phyloP scores from a whole-genome alignment of 2,329 filamentous ascomycete genomes.

The Cylindrodendrum hubeiense region DNA sequence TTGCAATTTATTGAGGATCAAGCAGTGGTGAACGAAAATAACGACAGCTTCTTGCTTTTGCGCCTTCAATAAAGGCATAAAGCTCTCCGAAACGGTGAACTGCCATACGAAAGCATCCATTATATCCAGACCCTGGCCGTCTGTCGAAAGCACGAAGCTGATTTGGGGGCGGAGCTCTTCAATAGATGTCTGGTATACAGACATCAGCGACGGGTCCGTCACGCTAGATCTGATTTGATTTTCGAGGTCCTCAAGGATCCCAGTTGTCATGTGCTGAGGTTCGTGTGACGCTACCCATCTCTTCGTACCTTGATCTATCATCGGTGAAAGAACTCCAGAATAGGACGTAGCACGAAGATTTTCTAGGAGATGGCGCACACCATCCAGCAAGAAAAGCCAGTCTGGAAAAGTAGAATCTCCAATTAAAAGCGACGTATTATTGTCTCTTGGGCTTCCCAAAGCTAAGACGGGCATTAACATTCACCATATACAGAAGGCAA shows the following conservation, averaged over 20 bases:
- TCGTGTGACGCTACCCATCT: background rate
- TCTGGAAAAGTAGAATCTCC: background rate
- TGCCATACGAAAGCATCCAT: conserved; percentile 1
- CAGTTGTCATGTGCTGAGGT: background rate
- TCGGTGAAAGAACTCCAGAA: background rate
- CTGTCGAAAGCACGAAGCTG: background rate
- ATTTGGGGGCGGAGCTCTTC: background rate
- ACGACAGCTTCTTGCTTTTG: background rate
- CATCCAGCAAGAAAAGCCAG: background rate
- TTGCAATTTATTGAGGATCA: background rate
- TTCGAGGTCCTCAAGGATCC: background rate
- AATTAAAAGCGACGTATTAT: background rate
- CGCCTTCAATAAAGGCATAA: background rate
- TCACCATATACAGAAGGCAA: background rate
- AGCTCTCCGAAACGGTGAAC: background rate
- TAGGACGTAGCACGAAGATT: background rate
- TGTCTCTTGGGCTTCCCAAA: background rate
- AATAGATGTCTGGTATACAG: background rate
- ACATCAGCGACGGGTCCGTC: background rate
- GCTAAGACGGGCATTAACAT: background rate
- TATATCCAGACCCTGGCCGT: background rate
- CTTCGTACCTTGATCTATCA: background rate
- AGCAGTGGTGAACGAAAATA: background rate
- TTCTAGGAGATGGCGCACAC: background rate
- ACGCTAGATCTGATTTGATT: background rate